Evolutionary conservation across 495 filamentous ascomycete species (phyloP), one percentile per base, ranked within the genome.

Genomic region (Amorphotheca resinae): DNA sequence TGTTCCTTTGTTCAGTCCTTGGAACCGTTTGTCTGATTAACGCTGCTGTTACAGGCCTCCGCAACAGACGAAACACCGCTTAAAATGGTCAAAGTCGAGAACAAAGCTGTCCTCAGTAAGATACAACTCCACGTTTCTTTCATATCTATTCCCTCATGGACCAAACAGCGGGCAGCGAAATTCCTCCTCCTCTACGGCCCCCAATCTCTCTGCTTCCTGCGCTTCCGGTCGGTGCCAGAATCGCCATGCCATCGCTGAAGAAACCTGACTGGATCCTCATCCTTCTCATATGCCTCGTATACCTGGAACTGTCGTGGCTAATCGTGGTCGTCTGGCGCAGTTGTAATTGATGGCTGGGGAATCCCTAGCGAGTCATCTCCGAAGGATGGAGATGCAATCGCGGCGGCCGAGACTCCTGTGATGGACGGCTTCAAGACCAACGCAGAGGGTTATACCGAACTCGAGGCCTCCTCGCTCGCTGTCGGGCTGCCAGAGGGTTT

Each of bases 311-410:
- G 15, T 59, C 58, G 41, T 72, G 67, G 69, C 66, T 72, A 65
- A 73, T 67, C 37, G 52, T 68, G 39, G 58, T 66, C 58, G 45
- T 70, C 46, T 60, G 65, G 52, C 64, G 63, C 46, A 84, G 85
- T 96, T 72, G 87, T 94, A 62, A 96, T 96, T 69, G 93, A 98
- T 67, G 91, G 91, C 50, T 98, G 91, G 91, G 91, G 91, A 60
- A 79, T 96, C 50, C 74, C 87, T 51, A 74, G 74, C 57, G 79
- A 79, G 47, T 66, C 80, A 32, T 87, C 85, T 12, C 80, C 79
- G 42, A 75, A 79, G 42, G 59, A 89, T 63, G 91, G 91, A 59
- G 87, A 98, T 74, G 91, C 91, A 57, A 96, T 98, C 61, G 76
- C 83, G 44, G 81, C 80, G 48, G 91, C 91, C 49, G 71, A 93